Base-by-base conservation (phyloP, 2,329 filamentous ascomycete species). In the Colletotrichum cereale region DNA sequence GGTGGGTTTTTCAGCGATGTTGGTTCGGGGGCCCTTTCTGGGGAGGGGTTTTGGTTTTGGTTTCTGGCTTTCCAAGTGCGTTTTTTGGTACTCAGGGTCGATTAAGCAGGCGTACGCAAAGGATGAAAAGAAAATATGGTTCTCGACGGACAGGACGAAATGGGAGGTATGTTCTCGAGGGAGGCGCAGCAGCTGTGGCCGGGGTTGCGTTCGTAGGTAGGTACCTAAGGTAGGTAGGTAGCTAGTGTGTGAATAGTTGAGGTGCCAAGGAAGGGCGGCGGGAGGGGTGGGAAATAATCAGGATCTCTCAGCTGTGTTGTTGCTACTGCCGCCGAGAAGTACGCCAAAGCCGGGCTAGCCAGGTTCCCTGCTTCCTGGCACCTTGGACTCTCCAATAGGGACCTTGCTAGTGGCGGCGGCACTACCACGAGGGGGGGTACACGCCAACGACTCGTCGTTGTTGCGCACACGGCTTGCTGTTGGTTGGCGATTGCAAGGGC, bases 111-210 rank as follows among this genome's bases (percentile, higher is more conserved):
- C 16, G 42, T 16, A n/a, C 12, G 14, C 53, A 18, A 38, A 16
- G 24, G 11, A 42, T 40, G 26, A 36, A 71, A n/a, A 26, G 47
- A 47, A 62, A 57, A 16, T 38, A n/a, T 29, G 31, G 36, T 11
- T 67, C 34, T 31, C 6, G n/a, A 56, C n/a, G 29, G 26, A 21
- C 36, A 31, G 40, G 36, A 71, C 55, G 58, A 64, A 53, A 71
- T 52, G 44, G 53, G 42, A 34, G 36, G 65, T 40, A 24, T 24
- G 44, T 47, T 63, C 56, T 58, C 24, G 16, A 68, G 62, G 50
- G 65, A 58, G 68, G 68, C 68, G 65, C 68, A 68, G 68, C 58
- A 68, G 68, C 68, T 68, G 38, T 62, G 44, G 57, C 68, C 64
- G 61, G 68, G 64, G 52, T 67, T 52, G 68, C 44, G 11, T 42